phyloP scores from a whole-genome alignment of 2,329 filamentous ascomycete genomes.

The Neurospora crassa region DNA sequence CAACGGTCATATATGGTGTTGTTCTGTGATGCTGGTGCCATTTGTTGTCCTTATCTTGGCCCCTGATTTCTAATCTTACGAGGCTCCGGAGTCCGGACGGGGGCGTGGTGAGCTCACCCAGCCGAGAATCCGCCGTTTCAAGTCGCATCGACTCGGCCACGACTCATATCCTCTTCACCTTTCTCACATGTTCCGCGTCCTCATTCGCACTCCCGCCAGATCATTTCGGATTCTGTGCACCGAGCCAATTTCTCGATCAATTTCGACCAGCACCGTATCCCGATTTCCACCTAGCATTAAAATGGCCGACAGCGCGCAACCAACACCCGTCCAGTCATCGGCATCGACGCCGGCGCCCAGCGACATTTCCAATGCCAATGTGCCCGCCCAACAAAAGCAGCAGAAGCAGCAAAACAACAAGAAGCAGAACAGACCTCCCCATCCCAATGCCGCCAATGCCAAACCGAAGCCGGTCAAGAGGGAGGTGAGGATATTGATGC shows the following conservation, averaged over 20 bases:
- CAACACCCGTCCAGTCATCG: background rate
- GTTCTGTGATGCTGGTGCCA: background rate
- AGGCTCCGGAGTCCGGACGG: background rate
- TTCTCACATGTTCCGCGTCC: background rate
- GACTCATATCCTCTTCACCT: background rate
- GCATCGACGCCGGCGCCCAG: background rate
- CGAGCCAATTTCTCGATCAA: background rate
- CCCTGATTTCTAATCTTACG: background rate
- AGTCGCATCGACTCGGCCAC: background rate
- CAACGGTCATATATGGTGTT: background rate
- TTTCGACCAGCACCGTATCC: background rate
- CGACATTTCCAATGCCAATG: background rate
- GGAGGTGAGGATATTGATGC: constrained; percentile 62
- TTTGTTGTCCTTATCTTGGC: background rate
- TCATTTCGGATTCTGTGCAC: background rate
- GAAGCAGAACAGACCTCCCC: background rate
- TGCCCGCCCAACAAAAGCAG: background rate
- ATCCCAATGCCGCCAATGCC: background rate
- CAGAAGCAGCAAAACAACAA: background rate
- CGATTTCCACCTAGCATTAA: background rate
- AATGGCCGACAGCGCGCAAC: background rate
- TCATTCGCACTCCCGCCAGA: background rate
- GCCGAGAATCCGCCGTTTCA: background rate
- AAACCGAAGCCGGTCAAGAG: constrained; percentile 31
- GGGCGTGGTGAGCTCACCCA: background rate